Conservation (phyloP, 2,329 filamentous ascomycete species). For the Phaeosphaeriaceae sp. region DNA sequence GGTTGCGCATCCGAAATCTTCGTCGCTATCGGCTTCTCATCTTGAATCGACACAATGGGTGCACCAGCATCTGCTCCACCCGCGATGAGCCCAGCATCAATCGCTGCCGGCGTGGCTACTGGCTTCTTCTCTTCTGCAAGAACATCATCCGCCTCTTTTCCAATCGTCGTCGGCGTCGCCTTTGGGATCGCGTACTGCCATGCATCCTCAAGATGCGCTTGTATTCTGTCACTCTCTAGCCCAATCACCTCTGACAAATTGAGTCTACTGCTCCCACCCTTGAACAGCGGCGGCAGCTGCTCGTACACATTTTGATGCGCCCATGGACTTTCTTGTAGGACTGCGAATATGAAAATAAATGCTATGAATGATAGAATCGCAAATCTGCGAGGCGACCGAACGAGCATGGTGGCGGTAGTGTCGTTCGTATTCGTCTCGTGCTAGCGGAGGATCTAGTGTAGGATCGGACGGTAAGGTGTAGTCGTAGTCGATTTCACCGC, state of each 20-base stretch:
- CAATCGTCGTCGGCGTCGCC: constrained; percentile 2
- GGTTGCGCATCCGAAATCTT: constrained; percentile 15
- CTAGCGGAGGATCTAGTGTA: constrained; percentile 13
- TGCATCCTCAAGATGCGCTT: constrained; percentile 27
- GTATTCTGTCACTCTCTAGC: constrained; percentile 13
- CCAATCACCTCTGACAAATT: constrained; percentile 21
- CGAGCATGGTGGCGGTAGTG: constrained; percentile 34
- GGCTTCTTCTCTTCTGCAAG: constrained; percentile 1
- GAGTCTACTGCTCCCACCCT: constrained; percentile 10
- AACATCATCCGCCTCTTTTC: constrained; percentile 3
- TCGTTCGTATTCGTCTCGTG: constrained; percentile 26
- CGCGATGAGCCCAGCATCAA: not conserved
- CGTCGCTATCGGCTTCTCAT: constrained; percentile 1
- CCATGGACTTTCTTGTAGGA: constrained; percentile 40
- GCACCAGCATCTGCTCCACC: not conserved
- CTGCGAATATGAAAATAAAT: constrained; percentile 40
- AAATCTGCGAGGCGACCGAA: constrained; percentile 49
- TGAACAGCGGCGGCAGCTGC: constrained; percentile 31
- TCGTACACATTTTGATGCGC: constrained; percentile 32
- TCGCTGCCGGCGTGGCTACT: constrained; percentile 6
- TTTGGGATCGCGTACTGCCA: constrained; percentile 31
- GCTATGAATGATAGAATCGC: constrained; percentile 44
- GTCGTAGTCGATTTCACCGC: constrained; percentile 24
- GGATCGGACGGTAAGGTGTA: constrained; percentile 4
- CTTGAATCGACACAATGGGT: not conserved